Conservation (phyloP, 2,329 filamentous ascomycete species). For the Catunica adiposa region DNA sequence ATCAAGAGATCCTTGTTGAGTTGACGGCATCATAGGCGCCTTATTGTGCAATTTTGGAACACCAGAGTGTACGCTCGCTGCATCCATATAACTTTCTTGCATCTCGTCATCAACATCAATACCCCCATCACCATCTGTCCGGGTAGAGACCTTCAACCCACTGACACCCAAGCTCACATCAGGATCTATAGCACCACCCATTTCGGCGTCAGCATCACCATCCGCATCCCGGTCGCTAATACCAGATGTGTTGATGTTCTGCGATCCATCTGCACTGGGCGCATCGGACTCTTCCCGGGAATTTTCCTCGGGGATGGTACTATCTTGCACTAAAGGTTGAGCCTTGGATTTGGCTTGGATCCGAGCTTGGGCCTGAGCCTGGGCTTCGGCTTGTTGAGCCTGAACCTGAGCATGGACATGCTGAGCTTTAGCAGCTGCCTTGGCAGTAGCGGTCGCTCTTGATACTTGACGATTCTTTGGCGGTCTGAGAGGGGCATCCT, state of each 20-base stretch:
- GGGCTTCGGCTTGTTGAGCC: conserved; percentile 19
- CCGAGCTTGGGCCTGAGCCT: neutral
- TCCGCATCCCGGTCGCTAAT: conserved; percentile 19
- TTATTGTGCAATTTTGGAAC: neutral
- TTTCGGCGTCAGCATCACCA: conserved; percentile 27
- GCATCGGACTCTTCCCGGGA: conserved; percentile 15
- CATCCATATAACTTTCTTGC: conserved; percentile 35
- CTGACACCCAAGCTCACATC: conserved; percentile 19
- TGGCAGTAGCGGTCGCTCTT: conserved; percentile 20
- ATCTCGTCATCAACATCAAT: conserved; percentile 33
- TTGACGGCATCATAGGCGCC: conserved; percentile 18
- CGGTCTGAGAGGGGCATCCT: conserved; percentile 3
- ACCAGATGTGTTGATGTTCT: conserved; percentile 25
- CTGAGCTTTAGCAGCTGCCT: neutral
- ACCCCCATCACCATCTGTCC: conserved; percentile 16
- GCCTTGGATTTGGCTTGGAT: neutral
- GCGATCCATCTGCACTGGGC: conserved; percentile 19
- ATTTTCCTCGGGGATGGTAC: too few species aligned
- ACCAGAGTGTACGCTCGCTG: conserved; percentile 21
- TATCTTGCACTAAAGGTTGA: too few species aligned
- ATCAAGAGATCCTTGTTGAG: conserved; percentile 27
- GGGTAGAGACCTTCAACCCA: neutral
- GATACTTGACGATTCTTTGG: conserved; percentile 23
- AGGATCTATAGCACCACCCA: conserved; percentile 11
- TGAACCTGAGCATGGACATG: conserved; percentile 17